Evolutionary conservation across 1,284 basidiomycete species (phyloP), one percentile per base, ranked within the genome.

Genomic region (Schizophyllum amplum): DNA sequence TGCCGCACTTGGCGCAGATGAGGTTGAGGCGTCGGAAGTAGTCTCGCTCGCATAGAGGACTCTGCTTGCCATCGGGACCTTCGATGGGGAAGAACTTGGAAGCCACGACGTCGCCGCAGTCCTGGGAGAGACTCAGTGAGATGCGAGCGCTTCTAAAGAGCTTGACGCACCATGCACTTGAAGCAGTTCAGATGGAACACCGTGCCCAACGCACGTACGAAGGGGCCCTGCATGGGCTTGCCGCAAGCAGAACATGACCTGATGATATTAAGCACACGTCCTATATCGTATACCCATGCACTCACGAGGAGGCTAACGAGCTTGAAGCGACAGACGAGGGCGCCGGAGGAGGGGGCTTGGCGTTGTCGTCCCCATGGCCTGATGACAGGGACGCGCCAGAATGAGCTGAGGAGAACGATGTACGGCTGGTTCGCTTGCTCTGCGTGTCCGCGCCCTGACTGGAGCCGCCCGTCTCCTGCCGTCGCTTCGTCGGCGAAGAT

Each of bases 81-180:
- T 97, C 93, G 67, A 98, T 92, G 27, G 97, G 96, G 73, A 99
- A 99, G 79, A 99, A 99, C 73, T 99, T 99, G 64, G 91, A 90
- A 21, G 96, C 96, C 49, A 99, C 96, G 54, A 98, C 91, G 67
- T 90, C 89, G 65, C 92, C 88, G 69, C 96, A 99, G 71, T 99
- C 97, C 94, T 98, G 68, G 23, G 27, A 58, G 55, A 51, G 64
- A 55, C 22, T 55, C 22, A 59, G 57, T 59, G 56, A 60, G 53
- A 46, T 42, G 54, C 24, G 50, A 47, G 48, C 50, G 42, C 24
- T 46, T 20, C 51, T 51, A 57, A n/a, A n/a, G n/a, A n/a, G n/a
- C n/a, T 56, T 53, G 55, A 75, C 87, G 65, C 64, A 94, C 93
- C 81, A 90, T 83, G 79, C 96, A 99, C 65, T 92, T 91, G 81